These are phyloP conservation scores for Parsonsia alboflavescens DNA, from an alignment of 257 asterid genomes.

Conservation along the genomic window DNA sequence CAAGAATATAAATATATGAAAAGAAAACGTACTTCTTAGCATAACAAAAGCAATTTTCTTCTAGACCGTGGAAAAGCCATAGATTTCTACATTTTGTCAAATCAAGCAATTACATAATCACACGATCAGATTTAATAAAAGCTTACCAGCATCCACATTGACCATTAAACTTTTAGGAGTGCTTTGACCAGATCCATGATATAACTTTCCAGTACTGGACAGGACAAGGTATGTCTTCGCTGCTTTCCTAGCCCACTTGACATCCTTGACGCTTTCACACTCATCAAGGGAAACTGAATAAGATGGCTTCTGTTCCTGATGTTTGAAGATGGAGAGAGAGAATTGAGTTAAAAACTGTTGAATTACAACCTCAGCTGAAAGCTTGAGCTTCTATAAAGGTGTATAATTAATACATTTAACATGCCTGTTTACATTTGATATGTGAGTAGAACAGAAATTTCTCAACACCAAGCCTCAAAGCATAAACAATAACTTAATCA, in stretches of 20 bases:
- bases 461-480: neutral
- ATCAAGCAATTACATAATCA: conserved; percentile 3
- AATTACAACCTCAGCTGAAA: neutral
- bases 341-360: neutral
- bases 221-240: conserved; percentile 61
- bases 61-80: neutral
- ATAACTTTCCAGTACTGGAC: conserved; percentile 54
- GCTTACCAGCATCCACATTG: conserved; percentile 74
- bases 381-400: neutral
- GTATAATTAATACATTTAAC: neutral
- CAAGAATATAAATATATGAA: neutral
- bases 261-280: conserved; percentile 51
- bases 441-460: neutral
- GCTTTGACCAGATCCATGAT: conserved; percentile 67
- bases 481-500: neutral
- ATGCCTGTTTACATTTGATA: too few relatives aligned
- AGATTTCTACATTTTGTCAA: neutral
- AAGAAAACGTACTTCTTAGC: neutral
- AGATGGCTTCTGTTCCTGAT: conserved; percentile 70
- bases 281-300: conserved; percentile 63
- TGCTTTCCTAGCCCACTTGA: conserved; percentile 58
- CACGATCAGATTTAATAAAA: neutral
- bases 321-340: conserved; percentile 15
- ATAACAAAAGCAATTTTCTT: neutral
- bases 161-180: conserved; percentile 45